Conservation (phyloP, 2,329 filamentous ascomycete genomes). For the Ambrosiella beaveri region DNA sequence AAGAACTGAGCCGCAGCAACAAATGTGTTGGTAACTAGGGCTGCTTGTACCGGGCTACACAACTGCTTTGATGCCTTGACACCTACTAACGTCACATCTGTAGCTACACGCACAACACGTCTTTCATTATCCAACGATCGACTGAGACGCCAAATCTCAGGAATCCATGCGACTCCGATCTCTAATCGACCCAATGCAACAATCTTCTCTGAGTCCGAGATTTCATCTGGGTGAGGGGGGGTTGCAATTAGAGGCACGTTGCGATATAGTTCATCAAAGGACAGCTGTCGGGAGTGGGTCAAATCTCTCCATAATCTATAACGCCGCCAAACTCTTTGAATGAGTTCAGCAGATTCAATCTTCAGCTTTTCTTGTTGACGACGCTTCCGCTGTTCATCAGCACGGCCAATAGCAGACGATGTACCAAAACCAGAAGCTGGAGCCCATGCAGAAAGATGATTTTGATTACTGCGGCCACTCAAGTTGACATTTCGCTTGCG, state of each 20-base stretch:
- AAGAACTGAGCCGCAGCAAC: not conserved
- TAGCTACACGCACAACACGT: not conserved
- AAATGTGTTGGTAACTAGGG: not conserved
- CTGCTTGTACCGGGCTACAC: not conserved
- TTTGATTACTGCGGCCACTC: constrained; percentile 49
- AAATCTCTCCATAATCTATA: constrained; percentile 44
- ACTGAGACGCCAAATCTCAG: not conserved
- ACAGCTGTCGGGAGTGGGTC: constrained; percentile 36
- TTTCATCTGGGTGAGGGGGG: no score
- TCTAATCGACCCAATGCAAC: not conserved
- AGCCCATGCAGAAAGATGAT: constrained; percentile 23
- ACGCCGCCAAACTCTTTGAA: constrained; percentile 75
- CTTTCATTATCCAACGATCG: not conserved
- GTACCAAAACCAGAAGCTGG: constrained; percentile 27
- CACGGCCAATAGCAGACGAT: constrained; percentile 64
- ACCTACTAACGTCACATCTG: not conserved
- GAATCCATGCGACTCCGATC: not conserved
- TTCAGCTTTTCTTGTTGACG: constrained; percentile 68
- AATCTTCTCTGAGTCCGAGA: no score
- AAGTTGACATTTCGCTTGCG: constrained; percentile 86
- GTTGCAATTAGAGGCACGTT: not conserved
- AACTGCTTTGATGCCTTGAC: not conserved
- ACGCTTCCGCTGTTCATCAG: constrained; percentile 68
- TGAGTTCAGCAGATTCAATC: constrained; percentile 51
- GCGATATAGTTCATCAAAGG: constrained; percentile 44